Percentiles rank a stretch among this genome's conserved stretches.
Conservation (phyloP, 192 early-diverging fungal genomes). For the Mortierella hygrophila region DNA sequence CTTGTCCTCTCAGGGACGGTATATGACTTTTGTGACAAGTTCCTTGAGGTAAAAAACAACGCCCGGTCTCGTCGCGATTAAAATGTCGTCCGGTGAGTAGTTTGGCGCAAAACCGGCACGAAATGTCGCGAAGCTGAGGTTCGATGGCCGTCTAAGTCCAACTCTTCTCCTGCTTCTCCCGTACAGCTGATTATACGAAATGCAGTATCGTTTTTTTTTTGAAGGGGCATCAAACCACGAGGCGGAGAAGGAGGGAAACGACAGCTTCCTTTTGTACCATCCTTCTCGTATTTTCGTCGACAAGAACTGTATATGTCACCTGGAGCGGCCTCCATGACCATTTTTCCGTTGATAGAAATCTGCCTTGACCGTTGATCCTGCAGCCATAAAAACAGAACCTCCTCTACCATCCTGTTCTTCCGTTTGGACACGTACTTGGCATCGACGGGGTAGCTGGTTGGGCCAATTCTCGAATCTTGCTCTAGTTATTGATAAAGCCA, state of each 20-base stretch:
- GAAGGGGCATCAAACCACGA: slow-evolving; percentile 7
- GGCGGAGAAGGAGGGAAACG: slow-evolving; percentile 4
- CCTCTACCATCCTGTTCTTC: too few species aligned
- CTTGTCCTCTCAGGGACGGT: too few species aligned
- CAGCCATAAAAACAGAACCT: too few species aligned
- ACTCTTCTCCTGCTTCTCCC: too few species aligned
- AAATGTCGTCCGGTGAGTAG: too few species aligned
- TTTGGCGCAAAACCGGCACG: too few species aligned
- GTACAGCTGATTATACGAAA: slow-evolving; percentile 3
- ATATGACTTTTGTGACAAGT: too few species aligned
- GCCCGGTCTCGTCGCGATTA: slow-evolving; percentile 26
- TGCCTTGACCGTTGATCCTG: too few species aligned
- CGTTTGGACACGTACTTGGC: too few species aligned
- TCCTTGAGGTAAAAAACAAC: slow-evolving; percentile 3
- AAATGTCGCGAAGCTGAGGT: neutral
- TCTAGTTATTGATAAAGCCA: neutral
- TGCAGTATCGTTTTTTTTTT: slow-evolving; percentile 12
- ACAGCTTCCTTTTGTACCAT: neutral
- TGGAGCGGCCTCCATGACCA: neutral
- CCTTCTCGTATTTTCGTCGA: neutral
- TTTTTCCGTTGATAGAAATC: neutral
- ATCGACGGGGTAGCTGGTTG: too few species aligned
- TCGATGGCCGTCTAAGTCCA: too few species aligned
- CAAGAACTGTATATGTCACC: neutral
- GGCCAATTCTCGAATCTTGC: neutral